Percentiles rank a stretch among this genome's conserved stretches.
phyloP scores from a whole-genome alignment of 306 rosid species.

The Pyrus betulifolia region DNA sequence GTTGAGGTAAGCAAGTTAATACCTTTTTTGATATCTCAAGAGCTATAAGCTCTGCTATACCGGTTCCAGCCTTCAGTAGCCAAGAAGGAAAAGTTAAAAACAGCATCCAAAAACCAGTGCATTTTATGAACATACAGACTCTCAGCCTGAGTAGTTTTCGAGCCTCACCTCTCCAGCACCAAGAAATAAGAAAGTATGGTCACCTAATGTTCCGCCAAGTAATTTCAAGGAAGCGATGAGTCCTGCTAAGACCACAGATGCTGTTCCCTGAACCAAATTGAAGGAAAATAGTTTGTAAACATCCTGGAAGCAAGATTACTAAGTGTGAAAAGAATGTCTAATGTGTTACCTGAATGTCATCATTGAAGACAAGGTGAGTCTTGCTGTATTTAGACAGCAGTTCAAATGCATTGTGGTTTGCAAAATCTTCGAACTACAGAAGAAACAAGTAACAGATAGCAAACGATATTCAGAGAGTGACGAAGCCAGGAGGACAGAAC shows the following conservation, averaged over 20 bases:
- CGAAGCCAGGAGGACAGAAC: constrained; percentile 6
- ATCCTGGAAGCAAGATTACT: constrained; percentile 4
- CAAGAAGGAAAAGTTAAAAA: constrained; percentile 34
- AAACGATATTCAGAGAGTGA: constrained; percentile 3
- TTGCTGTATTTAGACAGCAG: constrained; percentile 69
- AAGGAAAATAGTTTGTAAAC: constrained; percentile 15
- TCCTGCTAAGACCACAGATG: constrained; percentile 94
- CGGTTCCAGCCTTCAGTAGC: constrained; percentile 91
- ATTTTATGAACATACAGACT: neutral
- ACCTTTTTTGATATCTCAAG: constrained; percentile 93
- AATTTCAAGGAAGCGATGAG: constrained; percentile 77
- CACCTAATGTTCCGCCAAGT: constrained; percentile 74
- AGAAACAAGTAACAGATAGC: neutral
- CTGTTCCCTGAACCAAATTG: constrained; percentile 72
- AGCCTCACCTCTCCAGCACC: constrained; percentile 95
- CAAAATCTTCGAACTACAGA: constrained; percentile 87
- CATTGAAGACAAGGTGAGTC: constrained; percentile 91
- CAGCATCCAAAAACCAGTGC: neutral
- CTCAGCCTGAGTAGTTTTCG: neutral
- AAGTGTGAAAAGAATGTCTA: neutral
- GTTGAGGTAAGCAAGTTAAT: constrained; percentile 10
- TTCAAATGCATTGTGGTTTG: constrained; percentile 90
- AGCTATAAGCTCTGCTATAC: constrained; percentile 96
- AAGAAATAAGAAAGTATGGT: constrained; percentile 86
- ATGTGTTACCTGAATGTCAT: constrained; percentile 74